Base-by-base conservation (phyloP, 2,329 filamentous ascomycete genomes). In the Colletotrichum camelliae region DNA sequence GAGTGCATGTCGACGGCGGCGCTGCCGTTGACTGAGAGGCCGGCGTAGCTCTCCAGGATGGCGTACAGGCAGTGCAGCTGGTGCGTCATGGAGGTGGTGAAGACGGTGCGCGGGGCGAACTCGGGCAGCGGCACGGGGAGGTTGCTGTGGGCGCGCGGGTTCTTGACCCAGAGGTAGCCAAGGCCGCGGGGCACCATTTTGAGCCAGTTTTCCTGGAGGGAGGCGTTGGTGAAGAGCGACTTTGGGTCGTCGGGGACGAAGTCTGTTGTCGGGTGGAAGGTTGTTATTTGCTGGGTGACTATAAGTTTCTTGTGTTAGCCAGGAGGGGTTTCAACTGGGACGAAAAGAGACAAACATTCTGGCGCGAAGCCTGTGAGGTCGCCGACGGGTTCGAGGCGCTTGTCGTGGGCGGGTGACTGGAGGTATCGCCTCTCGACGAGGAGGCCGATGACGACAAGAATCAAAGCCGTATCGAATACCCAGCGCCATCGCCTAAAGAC, bases 51-150 rank as follows among this genome's bases (percentile, higher is more conserved):
- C 64, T 83, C 79, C 18, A 83, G 81, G 60, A 88, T 86, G 39
- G 84, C 80, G 77, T 84, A 43, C 39, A 87, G 80, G 75, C 86
- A 87, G 77, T 87, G 85, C 4, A 87, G 81, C 78, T 87, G 86
- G 74, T 87, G 86, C 5, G 86, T 87, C 77, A 87, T 82, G 3
- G 84, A 85, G 1, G 86, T 86, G 2, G 86, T 87, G 77, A 84
- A 87, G 64, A 85, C 82, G 57, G 84, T 85, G 52, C 82, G 80
- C 18, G 81, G 78, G 4, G 80, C 77, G 72, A 81, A 86, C 21
- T 78, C 79, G 18, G 81, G 60, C 9, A 87, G 79, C 18, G 79
- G 82, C 7, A 79, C 81, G 4, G 85, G 85, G 13, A 87, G 81
- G 78, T 85, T 83, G 57, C 85, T 79, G 79, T 84, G 83, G 15